Evolutionary conservation across 1,284 basidiomycete genomes (phyloP).

Genomic region (Trichosporon coremiiforme): DNA sequence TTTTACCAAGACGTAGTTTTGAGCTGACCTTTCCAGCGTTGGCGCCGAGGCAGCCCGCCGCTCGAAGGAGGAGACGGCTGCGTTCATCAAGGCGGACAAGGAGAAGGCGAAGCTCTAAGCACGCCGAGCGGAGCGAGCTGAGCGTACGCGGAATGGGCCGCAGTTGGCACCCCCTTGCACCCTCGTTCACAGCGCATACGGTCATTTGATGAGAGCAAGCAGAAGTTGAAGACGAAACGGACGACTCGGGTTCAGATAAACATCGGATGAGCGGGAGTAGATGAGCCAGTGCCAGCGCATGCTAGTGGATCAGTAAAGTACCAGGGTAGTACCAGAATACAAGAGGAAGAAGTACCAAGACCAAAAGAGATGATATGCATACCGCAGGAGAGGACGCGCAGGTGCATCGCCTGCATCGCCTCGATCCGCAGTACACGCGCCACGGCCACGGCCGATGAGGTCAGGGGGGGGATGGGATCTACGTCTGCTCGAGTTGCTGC

Average conservation of each 20-base stretch:
- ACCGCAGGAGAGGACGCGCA: not conserved
- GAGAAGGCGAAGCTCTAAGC: constrained; percentile 26
- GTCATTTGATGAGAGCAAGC: too few relatives aligned
- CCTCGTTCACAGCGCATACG: too few relatives aligned
- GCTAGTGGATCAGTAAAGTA: too few relatives aligned
- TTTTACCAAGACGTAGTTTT: not conserved
- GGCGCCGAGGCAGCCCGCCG: constrained; percentile 28
- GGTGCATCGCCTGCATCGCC: not conserved
- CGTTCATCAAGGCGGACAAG: constrained; percentile 18
- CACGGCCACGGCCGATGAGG: not conserved
- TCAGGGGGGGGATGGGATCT: not conserved
- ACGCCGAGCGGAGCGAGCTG: not conserved
- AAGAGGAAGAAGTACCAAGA: not conserved
- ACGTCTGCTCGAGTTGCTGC: not conserved
- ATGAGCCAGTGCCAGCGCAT: too few relatives aligned
- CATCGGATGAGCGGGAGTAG: not conserved
- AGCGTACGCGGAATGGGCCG: too few relatives aligned
- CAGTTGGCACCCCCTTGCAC: not conserved
- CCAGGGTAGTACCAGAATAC: too few relatives aligned
- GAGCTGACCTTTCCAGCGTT: constrained; percentile 17
- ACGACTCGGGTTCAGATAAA: not conserved
- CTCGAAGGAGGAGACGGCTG: constrained; percentile 18
- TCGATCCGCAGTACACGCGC: too few relatives aligned
- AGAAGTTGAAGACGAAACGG: not conserved
- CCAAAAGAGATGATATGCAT: not conserved